These are phyloP conservation scores for Hericium erinaceus DNA, from an alignment of 768 basidiomycete species.

Conservation along the genomic window DNA sequence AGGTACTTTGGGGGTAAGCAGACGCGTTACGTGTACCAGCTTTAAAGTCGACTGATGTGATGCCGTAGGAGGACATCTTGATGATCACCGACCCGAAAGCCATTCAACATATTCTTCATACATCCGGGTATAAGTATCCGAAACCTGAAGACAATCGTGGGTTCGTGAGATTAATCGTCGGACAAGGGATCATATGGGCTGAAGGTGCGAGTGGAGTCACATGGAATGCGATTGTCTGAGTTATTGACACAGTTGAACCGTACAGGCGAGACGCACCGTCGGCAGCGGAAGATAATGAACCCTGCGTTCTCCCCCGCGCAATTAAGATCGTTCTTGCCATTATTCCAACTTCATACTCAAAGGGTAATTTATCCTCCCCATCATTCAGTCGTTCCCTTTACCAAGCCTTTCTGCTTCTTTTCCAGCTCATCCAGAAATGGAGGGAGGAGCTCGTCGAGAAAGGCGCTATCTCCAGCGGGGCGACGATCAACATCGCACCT, in stretches of 20 bases:
- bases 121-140: conserved; percentile 7
- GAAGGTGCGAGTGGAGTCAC: neutral
- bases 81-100: conserved; percentile 11
- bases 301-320: neutral
- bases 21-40: neutral
- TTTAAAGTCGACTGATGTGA: neutral
- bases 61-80: conserved; percentile 3
- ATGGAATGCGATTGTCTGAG: neutral
- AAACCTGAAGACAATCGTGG: conserved; percentile 19
- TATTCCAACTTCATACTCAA: neutral
- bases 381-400: neutral
- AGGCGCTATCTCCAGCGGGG: neutral
- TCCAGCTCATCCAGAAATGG: neutral
- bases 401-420: neutral
- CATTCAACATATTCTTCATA: conserved; percentile 9
- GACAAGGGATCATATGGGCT: neutral
- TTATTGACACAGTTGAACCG: neutral
- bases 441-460: neutral
- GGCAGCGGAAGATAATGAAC: conserved; percentile 2
- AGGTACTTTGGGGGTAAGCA: conserved; percentile 15
- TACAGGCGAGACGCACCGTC: neutral
- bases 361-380: neutral
- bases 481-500: neutral
- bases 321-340: neutral
- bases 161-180: neutral